phyloP scores from a whole-genome alignment of 1,284 basidiomycete species.

The Cryptococcus sp. region DNA sequence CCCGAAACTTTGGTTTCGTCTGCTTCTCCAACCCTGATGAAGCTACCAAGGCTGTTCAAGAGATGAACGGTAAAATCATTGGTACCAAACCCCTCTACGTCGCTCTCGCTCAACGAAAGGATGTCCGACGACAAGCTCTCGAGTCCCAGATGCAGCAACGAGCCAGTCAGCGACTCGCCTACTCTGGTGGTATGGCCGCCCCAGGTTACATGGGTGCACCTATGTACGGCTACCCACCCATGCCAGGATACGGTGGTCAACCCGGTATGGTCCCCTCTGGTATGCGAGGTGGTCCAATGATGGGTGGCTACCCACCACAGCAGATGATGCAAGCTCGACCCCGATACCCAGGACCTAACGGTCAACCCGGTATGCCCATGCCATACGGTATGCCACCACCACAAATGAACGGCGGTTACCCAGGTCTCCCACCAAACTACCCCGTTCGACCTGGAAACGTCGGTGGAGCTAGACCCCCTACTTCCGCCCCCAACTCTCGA shows the following conservation, averaged over 20 bases:
- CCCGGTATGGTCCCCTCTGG: constrained; percentile 46
- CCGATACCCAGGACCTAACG: constrained; percentile 65
- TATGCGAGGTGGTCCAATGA: constrained; percentile 68
- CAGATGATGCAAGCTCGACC: constrained; percentile 74
- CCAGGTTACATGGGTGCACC: constrained; percentile 69
- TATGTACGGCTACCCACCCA: constrained; percentile 83
- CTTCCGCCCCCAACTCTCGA: constrained; percentile 48
- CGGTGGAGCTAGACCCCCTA: constrained; percentile 32
- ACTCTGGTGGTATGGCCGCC: constrained; percentile 72
- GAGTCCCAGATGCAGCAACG: constrained; percentile 98
- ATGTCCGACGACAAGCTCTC: constrained; percentile 95
- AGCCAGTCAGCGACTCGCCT: constrained; percentile 84
- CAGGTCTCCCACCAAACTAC: constrained; percentile 40
- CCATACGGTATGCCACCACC: constrained; percentile 52
- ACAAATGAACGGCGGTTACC: constrained; percentile 56
- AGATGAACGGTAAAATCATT: constrained; percentile 99
- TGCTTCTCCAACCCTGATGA: constrained; percentile 99
- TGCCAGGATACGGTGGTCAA: constrained; percentile 56
- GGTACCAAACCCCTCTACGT: constrained; percentile 98
- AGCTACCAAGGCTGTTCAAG: constrained; percentile 97
- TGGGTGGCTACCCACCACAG: constrained; percentile 52
- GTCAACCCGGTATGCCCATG: constrained; percentile 58
- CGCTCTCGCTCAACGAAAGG: constrained; percentile 96
- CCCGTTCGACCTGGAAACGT: constrained; percentile 24
- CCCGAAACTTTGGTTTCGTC: constrained; percentile 91